Evolutionary conservation across 441 rosid species (phyloP), one percentile per base, ranked within the genome.

Genomic region (Euphorbia schlechtendalii): DNA sequence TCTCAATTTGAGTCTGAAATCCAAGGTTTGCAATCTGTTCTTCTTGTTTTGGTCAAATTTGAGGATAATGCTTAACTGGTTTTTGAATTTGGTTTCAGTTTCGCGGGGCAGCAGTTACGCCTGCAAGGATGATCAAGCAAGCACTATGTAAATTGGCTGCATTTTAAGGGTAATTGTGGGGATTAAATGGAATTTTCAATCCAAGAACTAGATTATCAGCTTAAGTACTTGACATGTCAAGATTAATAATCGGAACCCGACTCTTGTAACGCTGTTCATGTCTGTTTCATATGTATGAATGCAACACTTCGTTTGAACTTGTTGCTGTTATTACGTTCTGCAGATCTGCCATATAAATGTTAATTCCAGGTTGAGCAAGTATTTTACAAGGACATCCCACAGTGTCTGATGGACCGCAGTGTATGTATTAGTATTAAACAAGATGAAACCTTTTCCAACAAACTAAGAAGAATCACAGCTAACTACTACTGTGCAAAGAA

Each of bases 81-180:
- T 24, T 32, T n/a, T 58, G 3, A 48, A 20, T 38, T 66, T 67
- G 55, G 59, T 75, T 74, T 56, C 85, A 86, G 97, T 82, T 86
- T 69, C 85, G 80, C 28, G 90, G 92, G 34, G 74, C 77, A 51
- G 92, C 90, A 34, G 73, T 72, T 54, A 81, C 90, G 32, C 79
- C 93, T 0, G 89, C 69, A 40, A 84, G 84, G 76, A 83, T 83
- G 85, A 84, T 86, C 60, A 73, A 80, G 71, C 72, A 85, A 80
- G 83, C 85, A 61, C 81, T 90, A 14, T 48, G 80, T 81, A 85
- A 76, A 78, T 78, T 65, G 67, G 83, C 43, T 77, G 79, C 17
- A 86, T 36, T 71, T 71, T 74, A 27, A 11, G 4, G 59, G 40
- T 11, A 51, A 60, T 49, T 48, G 63, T 34, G 65, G 52, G 58